phyloP scores from a whole-genome alignment of 176 grass and related monocot species.

The Bromus sterilis region DNA sequence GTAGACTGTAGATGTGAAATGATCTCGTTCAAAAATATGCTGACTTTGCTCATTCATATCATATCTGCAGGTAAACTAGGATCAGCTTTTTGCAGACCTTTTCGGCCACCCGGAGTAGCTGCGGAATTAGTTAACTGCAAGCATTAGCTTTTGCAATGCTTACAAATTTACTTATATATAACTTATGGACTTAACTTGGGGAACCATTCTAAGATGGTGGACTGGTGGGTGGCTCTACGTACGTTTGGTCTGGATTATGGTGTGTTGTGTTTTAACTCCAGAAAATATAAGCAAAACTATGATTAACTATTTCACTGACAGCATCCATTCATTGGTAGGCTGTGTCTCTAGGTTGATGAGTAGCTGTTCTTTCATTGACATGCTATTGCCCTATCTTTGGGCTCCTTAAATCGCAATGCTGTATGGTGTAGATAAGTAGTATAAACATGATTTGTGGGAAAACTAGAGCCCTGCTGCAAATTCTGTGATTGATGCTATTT shows the following conservation, averaged over 20 bases:
- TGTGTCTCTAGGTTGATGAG: too few relatives aligned
- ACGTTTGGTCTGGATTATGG: neutral
- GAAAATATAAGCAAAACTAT: neutral
- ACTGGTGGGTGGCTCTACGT: neutral
- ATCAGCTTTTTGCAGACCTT: neutral
- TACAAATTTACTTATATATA: neutral
- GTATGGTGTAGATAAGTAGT: too few relatives aligned
- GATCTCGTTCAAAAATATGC: neutral
- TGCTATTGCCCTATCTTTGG: too few relatives aligned
- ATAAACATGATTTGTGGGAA: neutral
- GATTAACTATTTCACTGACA: neutral
- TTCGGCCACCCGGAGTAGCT: neutral
- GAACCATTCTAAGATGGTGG: neutral
- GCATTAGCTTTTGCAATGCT: neutral
- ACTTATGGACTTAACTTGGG: neutral
- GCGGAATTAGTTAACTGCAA: neutral
- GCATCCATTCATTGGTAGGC: neutral
- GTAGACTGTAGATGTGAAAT: neutral
- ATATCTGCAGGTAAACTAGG: conserved; percentile 7
- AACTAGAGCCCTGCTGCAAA: neutral
- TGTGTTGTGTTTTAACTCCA: neutral
- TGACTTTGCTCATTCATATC: conserved; percentile 2
- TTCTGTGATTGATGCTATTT: neutral
- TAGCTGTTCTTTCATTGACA: too few relatives aligned
- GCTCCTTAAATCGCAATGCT: too few relatives aligned